Percentiles rank a stretch among this genome's conserved stretches.
These are phyloP conservation scores for Melanomma pulvis-pyrius DNA, from an alignment of 495 filamentous ascomycete genomes.

Conservation along the genomic window DNA sequence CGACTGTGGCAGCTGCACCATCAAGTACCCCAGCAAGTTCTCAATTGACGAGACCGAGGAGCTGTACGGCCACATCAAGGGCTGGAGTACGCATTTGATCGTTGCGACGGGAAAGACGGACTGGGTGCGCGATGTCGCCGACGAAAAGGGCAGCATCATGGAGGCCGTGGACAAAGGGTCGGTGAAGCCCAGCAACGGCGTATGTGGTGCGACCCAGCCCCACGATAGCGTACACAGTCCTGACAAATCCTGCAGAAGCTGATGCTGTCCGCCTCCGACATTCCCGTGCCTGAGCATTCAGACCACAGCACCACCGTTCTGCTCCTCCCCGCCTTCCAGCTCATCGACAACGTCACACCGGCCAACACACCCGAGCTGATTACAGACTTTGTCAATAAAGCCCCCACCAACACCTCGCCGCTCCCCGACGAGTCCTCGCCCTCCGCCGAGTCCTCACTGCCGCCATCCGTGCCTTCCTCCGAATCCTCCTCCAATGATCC, in stretches of 20 bases:
- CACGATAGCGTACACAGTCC: background rate
- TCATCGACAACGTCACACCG: constrained; percentile 86
- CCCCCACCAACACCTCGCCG: constrained; percentile 75
- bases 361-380: constrained; percentile 73
- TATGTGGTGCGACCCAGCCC: constrained; percentile 46
- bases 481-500: constrained; percentile 12
- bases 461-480: constrained; percentile 5
- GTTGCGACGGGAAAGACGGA: constrained; percentile 95
- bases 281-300: constrained; percentile 70
- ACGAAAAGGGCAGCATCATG: constrained; percentile 95
- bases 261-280: constrained; percentile 93
- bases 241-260: constrained; percentile 59
- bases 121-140: constrained; percentile 87
- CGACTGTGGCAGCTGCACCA: constrained; percentile 83
- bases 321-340: constrained; percentile 82
- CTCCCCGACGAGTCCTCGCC: constrained; percentile 48
- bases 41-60: constrained; percentile 75
- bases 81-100: constrained; percentile 85
- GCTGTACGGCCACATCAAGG: constrained; percentile 85
- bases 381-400: constrained; percentile 66
- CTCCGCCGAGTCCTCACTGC: background rate
- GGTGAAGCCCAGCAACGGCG: constrained; percentile 72
- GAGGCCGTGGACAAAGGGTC: constrained; percentile 73
- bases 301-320: constrained; percentile 74
- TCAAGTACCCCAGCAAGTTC: constrained; percentile 75